Base-by-base conservation (phyloP, 208 protist species). In the Leishmania braziliensis region DNA sequence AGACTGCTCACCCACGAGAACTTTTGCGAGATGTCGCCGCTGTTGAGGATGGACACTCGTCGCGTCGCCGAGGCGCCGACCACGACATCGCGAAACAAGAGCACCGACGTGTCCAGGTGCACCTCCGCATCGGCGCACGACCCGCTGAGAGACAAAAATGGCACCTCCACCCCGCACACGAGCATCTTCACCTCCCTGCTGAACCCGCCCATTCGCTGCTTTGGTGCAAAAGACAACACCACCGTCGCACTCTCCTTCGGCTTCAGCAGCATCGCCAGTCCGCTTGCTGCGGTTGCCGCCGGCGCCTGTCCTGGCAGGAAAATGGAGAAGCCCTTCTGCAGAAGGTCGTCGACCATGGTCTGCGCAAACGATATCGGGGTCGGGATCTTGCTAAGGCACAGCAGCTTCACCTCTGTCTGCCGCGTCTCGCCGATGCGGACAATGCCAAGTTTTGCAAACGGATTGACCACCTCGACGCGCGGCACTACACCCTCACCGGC, bases 101-200 rank as follows among this genome's bases (percentile, higher is more conserved):
- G 74, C 72, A 84, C 89, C 51, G 91, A 87, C 46, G 88, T 92
- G 87, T 99, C 98, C 20, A 99, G 89, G 83, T 99, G 96, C 36
- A 99, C 90, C 88, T 99, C 98, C 2, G 98, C 88, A 70, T 98
- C 98, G 53, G 98, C 93, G 83, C 97, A 98, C 62, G 92, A 84
- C 51, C 97, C 98, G 50, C 86, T 93, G 54, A 99, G 36, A 56
- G 93, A 84, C 14, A 95, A 89, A 36, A 99, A 97, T 4, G 94
- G 92, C 54, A 89, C 77, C 80, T 92, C 91, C 29, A 90, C 77
- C n/a, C 97, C 97, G 75, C 91, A 96, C 18, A 98, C 92, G n/a
- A 96, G 78, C 91, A 98, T 97, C 78, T 92, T 90, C 73, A 98
- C 77, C 78, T 98, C 93, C 65, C 94, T 89, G 71, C 92, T 90